Base-by-base conservation (phyloP, 257 asterid genomes). In the Ligustrum vulgare region DNA sequence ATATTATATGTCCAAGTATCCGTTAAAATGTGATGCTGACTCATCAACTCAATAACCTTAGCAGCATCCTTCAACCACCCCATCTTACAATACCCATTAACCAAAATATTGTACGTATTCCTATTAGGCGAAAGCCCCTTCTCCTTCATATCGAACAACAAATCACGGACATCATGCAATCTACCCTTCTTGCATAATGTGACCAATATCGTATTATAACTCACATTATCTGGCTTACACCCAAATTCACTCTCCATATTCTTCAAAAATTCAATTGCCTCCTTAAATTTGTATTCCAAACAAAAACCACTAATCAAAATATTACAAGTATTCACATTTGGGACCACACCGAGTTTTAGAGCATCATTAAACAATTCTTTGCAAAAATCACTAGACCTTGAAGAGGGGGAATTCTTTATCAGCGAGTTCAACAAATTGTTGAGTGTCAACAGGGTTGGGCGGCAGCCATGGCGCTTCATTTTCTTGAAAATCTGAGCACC, bases 31-130 rank as follows among this genome's bases (percentile, higher is more conserved):
- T 85, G 79, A 70, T 89, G 87, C 65, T 54, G 88, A 10, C 80
- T 84, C 98, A 93, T 93, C 77, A 91, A 73, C 75, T 91, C 94
- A 39, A 90, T 75, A 72, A 93, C 81, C 75, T 80, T 73, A 67
- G 88, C 87, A 58, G 97, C 97, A 47, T 93, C 98, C 73, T 85
- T 81, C 84, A 91, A 82, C 96, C 87, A 85, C 62, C 97, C 97
- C 83, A 88, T 82, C 76, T 77, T 87, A 80, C 96, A 93, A 71
- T 84, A 91, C 54, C 98, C 98, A 73, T 84, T 76, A 5, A 90
- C 93, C 87, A 93, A 85, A 58, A 86, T 89, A 84, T 91, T 90
- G 69, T 85, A 93, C 0, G 98, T 91, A 62, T 77, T 82, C 82
- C 82, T 81, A 79, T 91, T 70, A 0, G 93, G 96, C n/a, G 73